Evolutionary conservation across 1,284 basidiomycete genomes (phyloP), one percentile per base, ranked within the genome.

Genomic region (Leucoagaricus sp.): DNA sequence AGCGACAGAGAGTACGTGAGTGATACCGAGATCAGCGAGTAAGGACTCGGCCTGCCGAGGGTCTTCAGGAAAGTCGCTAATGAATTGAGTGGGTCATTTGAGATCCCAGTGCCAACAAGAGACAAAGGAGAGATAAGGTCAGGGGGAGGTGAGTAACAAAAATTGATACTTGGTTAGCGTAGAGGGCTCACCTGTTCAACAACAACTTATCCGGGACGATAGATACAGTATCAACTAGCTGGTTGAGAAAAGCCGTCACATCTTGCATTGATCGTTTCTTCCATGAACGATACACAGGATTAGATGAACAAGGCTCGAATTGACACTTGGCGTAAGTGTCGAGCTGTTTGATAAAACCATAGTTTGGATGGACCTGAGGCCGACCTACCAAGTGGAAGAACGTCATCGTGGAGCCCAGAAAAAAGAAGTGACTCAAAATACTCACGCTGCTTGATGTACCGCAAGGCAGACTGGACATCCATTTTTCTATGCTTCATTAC

Each of bases 261-360:
- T 82, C 78, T 58, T 79, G 81, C 49, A 75, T 72, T 55, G 81
- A 77, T 38, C 74, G 72, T 15, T 82, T 76, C 62, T 79, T 82
- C 84, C 84, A 86, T 10, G 77, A 68, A 5, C 75, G 71, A 59
- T 86, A 87, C 15, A 70, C 72, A 2, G 71, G 58, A 60, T 83
- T 74, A 0, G 67, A 65, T 21, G 70, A 70, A 1, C 73, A 75
- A 0, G 80, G 77, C 12, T 70, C 66, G 61, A 78, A 84, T 38
- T 71, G 66, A 61, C 83, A 85, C 10, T 79, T 75, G 28, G 70
- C 71, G 60, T 85, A 87, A 0, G 74, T 70, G 36, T 83, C 74
- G 15, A 87, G 75, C 61, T 87, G 85, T 59, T 75, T 83, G 62
- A 83, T 65, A 63, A 87, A 87, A 3, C 85, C 84, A 62, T 84